Percentiles rank a stretch among this genome's conserved stretches.
Conservation (phyloP, 148 eudicot genomes). For the Nyssa sinensis region DNA sequence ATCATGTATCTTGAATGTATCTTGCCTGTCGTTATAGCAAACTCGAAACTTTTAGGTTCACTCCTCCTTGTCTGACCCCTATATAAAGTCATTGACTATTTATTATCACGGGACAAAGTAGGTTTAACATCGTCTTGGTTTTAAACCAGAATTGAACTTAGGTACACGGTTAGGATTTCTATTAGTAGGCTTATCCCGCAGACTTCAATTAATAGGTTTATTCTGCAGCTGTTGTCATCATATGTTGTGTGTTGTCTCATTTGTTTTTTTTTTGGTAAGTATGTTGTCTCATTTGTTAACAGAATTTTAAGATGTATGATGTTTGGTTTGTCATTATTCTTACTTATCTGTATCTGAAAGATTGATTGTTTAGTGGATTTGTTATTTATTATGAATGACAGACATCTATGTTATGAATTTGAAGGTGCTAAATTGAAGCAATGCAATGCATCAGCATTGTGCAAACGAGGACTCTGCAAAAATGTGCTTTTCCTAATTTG, state of each 20-base stretch:
- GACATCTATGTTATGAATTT: too few relatives aligned
- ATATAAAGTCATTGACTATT: slow-evolving; percentile 1
- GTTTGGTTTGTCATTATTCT: slow-evolving; percentile 14
- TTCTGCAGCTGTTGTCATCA: neutral
- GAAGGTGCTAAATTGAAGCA: too few relatives aligned
- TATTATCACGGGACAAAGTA: slow-evolving; percentile 4
- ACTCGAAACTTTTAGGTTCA: slow-evolving; percentile 10
- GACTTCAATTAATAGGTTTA: neutral
- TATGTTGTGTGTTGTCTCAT: slow-evolving; percentile 12
- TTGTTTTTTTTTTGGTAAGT: too few relatives aligned
- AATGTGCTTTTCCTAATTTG: too few relatives aligned
- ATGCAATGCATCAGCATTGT: too few relatives aligned
- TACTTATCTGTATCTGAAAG: slow-evolving; percentile 10
- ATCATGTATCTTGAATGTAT: too few relatives aligned
- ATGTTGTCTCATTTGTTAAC: too few relatives aligned
- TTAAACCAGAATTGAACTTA: slow-evolving; percentile 8
- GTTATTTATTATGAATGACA: too few relatives aligned
- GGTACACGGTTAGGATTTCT: slow-evolving; percentile 24
- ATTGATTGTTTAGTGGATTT: neutral
- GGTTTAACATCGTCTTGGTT: slow-evolving; percentile 2
- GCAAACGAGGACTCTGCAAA: too few relatives aligned
- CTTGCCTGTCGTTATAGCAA: neutral
- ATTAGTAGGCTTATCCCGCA: too few relatives aligned
- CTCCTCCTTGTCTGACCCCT: slow-evolving; percentile 16
- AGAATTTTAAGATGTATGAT: too few relatives aligned